Evolutionary conservation across 1,284 basidiomycete genomes (phyloP).

Genomic region (Cutaneotrichosporon mucoides): DNA sequence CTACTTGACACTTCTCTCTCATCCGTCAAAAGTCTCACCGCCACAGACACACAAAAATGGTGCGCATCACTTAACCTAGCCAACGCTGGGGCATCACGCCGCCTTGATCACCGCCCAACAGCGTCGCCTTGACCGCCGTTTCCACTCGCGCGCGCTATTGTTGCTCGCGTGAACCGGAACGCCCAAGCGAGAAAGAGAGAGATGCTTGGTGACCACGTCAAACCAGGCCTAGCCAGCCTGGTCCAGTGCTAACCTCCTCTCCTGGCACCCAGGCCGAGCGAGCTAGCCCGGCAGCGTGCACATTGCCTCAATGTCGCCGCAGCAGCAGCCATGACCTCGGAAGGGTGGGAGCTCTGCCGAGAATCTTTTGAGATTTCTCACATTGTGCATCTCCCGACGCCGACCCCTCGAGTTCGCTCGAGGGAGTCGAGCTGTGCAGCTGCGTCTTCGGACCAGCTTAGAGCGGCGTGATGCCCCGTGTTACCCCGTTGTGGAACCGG

Average conservation of each 20-base stretch:
- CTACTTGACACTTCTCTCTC: neutral
- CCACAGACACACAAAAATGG: slow-evolving; percentile 17
- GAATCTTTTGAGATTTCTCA: neutral
- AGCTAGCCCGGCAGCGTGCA: slow-evolving; percentile 1
- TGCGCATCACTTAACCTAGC: slow-evolving; percentile 12
- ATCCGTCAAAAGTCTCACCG: slow-evolving; percentile 14
- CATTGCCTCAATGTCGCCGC: neutral
- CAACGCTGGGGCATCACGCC: slow-evolving; percentile 19
- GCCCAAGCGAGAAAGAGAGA: neutral
- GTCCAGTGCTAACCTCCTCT: slow-evolving; percentile 10
- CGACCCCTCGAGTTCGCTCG: neutral
- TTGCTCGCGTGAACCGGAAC: no score
- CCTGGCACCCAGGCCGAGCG: neutral
- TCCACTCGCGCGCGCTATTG: neutral
- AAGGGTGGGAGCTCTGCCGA: slow-evolving; percentile 5
- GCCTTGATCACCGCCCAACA: slow-evolving; percentile 10
- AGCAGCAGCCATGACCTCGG: slow-evolving; percentile 6
- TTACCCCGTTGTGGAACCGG: slow-evolving; percentile 8
- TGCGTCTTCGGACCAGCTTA: slow-evolving; percentile 14
- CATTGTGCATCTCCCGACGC: slow-evolving; percentile 6
- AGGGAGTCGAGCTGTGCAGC: slow-evolving; percentile 14
- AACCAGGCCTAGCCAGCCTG: neutral
- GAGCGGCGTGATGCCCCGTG: slow-evolving; percentile 36
- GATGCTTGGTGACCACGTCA: slow-evolving; percentile 10
- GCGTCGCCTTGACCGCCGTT: neutral